phyloP scores from a whole-genome alignment of 129 eudicot species.

The Apium graveolens region DNA sequence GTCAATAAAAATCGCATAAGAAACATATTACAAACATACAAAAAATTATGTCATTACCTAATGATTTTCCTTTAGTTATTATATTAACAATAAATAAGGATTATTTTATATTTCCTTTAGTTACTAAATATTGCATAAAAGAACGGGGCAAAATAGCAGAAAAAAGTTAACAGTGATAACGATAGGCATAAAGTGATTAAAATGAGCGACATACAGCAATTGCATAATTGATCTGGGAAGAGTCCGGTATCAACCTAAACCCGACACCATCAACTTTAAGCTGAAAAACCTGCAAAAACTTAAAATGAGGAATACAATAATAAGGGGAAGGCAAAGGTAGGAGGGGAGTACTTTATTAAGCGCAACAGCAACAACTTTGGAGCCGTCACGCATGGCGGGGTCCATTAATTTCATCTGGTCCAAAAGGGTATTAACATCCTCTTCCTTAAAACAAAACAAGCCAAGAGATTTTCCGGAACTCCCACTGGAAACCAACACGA shows the following conservation, averaged over 20 bases:
- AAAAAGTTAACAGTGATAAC: background rate
- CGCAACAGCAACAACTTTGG: conserved; percentile 77
- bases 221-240: conserved; percentile 71
- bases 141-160: too few relatives aligned
- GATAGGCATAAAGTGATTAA: background rate
- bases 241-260: conserved; percentile 78
- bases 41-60: background rate
- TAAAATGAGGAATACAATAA: background rate
- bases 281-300: conserved; percentile 55
- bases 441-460: conserved; percentile 63
- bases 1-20: background rate
- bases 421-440: conserved; percentile 64
- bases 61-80: background rate
- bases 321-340: too few relatives aligned
- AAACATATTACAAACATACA: background rate
- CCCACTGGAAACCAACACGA: conserved; percentile 61
- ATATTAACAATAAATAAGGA: background rate
- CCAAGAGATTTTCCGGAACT: conserved; percentile 46
- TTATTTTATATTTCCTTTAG: background rate
- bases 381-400: conserved; percentile 48
- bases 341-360: conserved; percentile 17
- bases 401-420: conserved; percentile 60
- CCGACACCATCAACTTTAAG: conserved; percentile 78
- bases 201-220: conserved; percentile 36
- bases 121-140: background rate